These are phyloP conservation scores for Angomonas deanei DNA, from an alignment of 208 protist species.

Conservation along the genomic window DNA sequence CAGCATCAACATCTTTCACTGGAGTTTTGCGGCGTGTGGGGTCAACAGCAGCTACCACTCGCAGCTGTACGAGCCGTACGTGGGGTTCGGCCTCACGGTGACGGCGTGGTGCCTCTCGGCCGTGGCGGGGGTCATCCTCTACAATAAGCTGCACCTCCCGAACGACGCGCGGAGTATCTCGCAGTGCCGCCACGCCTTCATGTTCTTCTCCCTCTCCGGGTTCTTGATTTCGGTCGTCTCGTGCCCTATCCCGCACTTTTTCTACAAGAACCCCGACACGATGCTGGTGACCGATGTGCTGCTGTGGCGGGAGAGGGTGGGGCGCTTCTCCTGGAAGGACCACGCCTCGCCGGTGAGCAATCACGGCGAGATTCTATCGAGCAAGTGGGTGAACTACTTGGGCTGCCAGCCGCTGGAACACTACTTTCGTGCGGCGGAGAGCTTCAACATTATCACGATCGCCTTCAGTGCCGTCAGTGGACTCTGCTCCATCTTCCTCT, in stretches of 20 bases:
- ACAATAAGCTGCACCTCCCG: slow-evolving; percentile 39
- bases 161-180: slow-evolving; percentile 51
- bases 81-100: slow-evolving; percentile 54
- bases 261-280: slow-evolving; percentile 61
- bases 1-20: slow-evolving; percentile 69
- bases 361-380: slow-evolving; percentile 8
- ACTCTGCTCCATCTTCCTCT: slow-evolving; percentile 37
- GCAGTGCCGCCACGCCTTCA: slow-evolving; percentile 31
- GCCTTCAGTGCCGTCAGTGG: slow-evolving; percentile 27
- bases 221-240: slow-evolving; percentile 50
- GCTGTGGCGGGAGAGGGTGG: slow-evolving; percentile 42
- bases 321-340: slow-evolving; percentile 45
- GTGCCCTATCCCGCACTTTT: slow-evolving; percentile 65
- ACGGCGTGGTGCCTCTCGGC: slow-evolving; percentile 55
- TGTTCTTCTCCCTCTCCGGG: slow-evolving; percentile 34
- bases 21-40: slow-evolving; percentile 52
- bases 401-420: slow-evolving; percentile 21
- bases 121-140: slow-evolving; percentile 38
- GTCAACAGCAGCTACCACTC: slow-evolving; percentile 51
- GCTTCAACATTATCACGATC: slow-evolving; percentile 50
- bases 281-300: slow-evolving; percentile 39
- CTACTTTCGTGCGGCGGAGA: slow-evolving; percentile 44
- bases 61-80: slow-evolving; percentile 56
- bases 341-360: slow-evolving; percentile 7
- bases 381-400: slow-evolving; percentile 25